A percentile compares a stretch with the other conserved stretches of the same genome.
Evolutionary conservation across 345 rosid genomes (phyloP).

Genomic region (Dovyalis caffra): DNA sequence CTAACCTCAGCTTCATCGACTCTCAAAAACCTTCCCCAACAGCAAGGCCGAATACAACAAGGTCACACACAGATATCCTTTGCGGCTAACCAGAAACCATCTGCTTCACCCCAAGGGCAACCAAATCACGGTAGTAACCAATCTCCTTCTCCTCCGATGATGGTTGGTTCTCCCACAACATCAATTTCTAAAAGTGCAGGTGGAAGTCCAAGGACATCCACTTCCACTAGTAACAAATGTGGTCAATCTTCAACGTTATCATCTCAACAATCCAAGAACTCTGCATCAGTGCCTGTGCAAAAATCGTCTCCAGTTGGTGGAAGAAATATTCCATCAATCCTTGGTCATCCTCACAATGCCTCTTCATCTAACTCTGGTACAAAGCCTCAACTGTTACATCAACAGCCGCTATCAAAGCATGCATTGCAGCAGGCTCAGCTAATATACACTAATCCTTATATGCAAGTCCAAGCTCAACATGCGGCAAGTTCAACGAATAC

Average conservation of each 20-base stretch:
- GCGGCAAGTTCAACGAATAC: constrained; percentile 34
- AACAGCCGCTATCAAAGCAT: constrained; percentile 60
- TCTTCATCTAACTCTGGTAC: constrained; percentile 44
- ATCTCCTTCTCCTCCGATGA: constrained; percentile 61
- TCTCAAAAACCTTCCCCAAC: constrained; percentile 57
- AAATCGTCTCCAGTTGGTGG: constrained; percentile 64
- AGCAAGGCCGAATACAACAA: constrained; percentile 68
- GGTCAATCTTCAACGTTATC: constrained; percentile 63
- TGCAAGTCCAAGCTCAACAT: constrained; percentile 62
- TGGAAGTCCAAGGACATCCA: constrained; percentile 85
- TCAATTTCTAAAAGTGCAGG: constrained; percentile 81
- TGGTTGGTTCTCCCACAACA: constrained; percentile 77
- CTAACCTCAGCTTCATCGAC: constrained; percentile 54
- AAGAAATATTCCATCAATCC: constrained; percentile 57
- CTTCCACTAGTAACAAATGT: constrained; percentile 59
- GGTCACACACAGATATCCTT: constrained; percentile 74
- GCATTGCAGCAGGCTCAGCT: constrained; percentile 57
- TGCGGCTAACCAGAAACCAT: constrained; percentile 60
- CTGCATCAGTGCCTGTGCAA: constrained; percentile 46
- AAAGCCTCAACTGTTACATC: constrained; percentile 50
- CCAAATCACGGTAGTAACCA: constrained; percentile 49
- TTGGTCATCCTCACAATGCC: constrained; percentile 56
- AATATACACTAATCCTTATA: constrained; percentile 48
- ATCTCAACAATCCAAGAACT: constrained; percentile 67
- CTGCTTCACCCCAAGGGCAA: constrained; percentile 46